Conservation (phyloP, 2,329 filamentous ascomycete genomes). For the Elsinoe fawcettii region DNA sequence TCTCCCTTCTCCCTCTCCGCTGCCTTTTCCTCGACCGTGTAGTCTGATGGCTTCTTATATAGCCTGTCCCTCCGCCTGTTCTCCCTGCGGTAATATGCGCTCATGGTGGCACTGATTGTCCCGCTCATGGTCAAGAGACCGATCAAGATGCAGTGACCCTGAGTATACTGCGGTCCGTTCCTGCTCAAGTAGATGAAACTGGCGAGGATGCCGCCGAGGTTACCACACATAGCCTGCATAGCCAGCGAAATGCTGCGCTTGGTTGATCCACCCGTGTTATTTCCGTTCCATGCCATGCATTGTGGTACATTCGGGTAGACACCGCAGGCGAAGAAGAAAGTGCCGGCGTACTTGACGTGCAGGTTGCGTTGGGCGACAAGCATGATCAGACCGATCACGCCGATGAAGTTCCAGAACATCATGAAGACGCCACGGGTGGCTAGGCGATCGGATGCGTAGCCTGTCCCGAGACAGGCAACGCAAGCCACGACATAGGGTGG, state of each 20-base stretch:
- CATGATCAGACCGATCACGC: constrained; percentile 32
- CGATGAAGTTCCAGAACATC: constrained; percentile 19
- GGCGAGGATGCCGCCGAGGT: constrained; percentile 42
- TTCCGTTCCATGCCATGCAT: constrained; percentile 29
- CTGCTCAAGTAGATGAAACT: constrained; percentile 42
- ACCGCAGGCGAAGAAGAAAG: constrained; percentile 32
- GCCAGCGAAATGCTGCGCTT: constrained; percentile 7
- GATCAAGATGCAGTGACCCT: constrained; percentile 41
- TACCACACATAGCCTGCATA: constrained; percentile 20
- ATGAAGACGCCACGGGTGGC: constrained; percentile 23
- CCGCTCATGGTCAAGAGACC: constrained; percentile 29
- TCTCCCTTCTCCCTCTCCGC: constrained; percentile 50
- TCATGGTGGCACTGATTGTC: constrained; percentile 48
- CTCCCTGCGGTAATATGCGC: constrained; percentile 49
- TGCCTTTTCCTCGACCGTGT: constrained; percentile 48
- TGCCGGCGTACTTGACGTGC: constrained; percentile 34
- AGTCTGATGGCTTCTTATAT: constrained; percentile 42
- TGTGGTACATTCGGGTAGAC: constrained; percentile 29
- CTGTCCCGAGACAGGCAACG: constrained; percentile 26
- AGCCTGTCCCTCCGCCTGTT: constrained; percentile 47
- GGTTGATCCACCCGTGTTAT: constrained; percentile 5
- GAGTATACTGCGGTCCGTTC: constrained; percentile 38
- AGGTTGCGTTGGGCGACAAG: constrained; percentile 28
- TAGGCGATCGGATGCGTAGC: constrained; percentile 26
- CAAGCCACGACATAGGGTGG: constrained; percentile 32